A percentile compares a stretch with the other conserved stretches of the same genome.
phyloP scores from a whole-genome alignment of 345 rosid genomes.

The Salix koriyanagi region DNA sequence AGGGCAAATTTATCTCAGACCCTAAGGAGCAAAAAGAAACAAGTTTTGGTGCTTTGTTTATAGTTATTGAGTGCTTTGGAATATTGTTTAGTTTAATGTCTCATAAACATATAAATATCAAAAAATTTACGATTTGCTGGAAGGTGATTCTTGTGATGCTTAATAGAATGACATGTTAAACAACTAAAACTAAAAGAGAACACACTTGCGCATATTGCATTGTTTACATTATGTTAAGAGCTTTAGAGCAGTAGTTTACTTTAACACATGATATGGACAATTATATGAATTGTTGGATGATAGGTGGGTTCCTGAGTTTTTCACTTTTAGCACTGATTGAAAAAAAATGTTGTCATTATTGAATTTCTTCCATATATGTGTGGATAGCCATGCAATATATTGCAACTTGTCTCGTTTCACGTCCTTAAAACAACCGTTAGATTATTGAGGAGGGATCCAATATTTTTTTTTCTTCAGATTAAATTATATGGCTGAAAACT shows the following conservation, averaged over 20 bases:
- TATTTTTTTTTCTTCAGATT: too few relatives aligned
- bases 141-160: slow-evolving; percentile 1
- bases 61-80: neutral
- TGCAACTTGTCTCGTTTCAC: too few relatives aligned
- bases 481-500: too few relatives aligned
- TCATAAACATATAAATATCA: neutral
- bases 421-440: too few relatives aligned
- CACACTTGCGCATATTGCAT: neutral
- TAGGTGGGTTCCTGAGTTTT: neutral
- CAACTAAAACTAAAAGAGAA: neutral
- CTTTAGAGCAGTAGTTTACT: neutral
- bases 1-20: too few relatives aligned
- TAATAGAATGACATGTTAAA: neutral
- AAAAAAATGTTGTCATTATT: neutral
- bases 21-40: too few relatives aligned
- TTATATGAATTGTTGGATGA: neutral
- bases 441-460: too few relatives aligned
- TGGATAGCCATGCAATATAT: too few relatives aligned
- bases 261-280: neutral
- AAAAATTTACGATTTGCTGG: neutral
- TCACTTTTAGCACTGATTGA: neutral
- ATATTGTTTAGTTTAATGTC: neutral
- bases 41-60: too few relatives aligned
- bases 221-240: neutral
- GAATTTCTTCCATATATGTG: neutral